Evolutionary conservation across 2,329 filamentous ascomycete genomes (phyloP).

Genomic region (Pseudogymnoascus sp.): DNA sequence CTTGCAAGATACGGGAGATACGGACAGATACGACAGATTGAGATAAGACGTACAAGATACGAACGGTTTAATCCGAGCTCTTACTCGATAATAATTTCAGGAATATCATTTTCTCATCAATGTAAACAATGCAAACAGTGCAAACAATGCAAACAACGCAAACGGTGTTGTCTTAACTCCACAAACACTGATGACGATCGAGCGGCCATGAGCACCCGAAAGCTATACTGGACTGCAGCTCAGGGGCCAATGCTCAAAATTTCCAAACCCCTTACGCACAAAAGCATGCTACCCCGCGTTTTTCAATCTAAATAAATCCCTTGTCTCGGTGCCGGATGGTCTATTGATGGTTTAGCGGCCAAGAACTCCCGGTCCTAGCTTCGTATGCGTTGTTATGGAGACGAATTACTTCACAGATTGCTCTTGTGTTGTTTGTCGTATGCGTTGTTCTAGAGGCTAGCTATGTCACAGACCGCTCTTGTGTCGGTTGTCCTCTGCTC

Average conservation of each 20-base stretch:
- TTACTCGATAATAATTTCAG: background rate
- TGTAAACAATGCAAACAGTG: background rate
- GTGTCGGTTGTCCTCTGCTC: background rate
- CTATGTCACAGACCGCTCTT: background rate
- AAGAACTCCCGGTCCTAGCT: background rate
- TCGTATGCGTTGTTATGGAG: background rate
- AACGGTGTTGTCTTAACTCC: background rate
- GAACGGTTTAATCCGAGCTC: background rate
- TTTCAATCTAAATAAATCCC: background rate
- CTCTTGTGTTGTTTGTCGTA: background rate
- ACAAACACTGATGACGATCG: background rate
- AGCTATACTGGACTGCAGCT: background rate
- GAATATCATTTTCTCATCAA: background rate
- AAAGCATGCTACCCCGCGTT: background rate
- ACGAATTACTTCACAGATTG: background rate
- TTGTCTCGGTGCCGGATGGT: background rate
- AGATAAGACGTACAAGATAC: background rate
- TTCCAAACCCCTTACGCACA: background rate
- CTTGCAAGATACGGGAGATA: background rate
- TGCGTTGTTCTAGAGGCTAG: background rate
- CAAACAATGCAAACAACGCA: background rate
- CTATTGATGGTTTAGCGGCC: background rate
- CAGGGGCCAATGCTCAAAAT: background rate
- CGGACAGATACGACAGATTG: background rate
- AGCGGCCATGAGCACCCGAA: background rate